phyloP scores from a whole-genome alignment of 2,329 filamentous ascomycete genomes.

The Botryotinia convoluta region DNA sequence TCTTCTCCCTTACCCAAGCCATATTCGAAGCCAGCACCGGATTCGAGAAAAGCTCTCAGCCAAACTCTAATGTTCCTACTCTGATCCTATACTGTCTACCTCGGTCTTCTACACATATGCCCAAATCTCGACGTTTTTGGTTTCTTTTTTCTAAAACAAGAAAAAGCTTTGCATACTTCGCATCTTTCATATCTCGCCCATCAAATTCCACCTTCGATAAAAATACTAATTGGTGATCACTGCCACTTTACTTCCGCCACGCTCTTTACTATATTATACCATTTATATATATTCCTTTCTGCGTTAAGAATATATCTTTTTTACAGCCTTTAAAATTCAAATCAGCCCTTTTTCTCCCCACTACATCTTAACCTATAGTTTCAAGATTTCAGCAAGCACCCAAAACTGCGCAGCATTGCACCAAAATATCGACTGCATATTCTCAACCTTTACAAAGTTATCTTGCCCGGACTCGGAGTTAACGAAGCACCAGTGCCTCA shows the following conservation, averaged over 20 bases:
- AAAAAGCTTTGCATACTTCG: neutral
- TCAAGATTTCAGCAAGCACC: slow-evolving; percentile 1
- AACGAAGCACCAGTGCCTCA: slow-evolving; percentile 13
- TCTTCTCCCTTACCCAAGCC: neutral
- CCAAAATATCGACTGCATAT: slow-evolving; percentile 13
- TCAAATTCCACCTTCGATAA: slow-evolving; percentile 6
- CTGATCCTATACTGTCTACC: neutral
- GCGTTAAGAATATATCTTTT: neutral
- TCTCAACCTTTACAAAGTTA: neutral
- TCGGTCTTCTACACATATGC: neutral
- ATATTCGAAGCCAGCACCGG: neutral
- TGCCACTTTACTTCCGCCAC: slow-evolving; percentile 1
- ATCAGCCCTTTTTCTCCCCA: slow-evolving; percentile 6
- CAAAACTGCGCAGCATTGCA: slow-evolving; percentile 11
- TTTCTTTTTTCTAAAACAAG: slow-evolving; percentile 4
- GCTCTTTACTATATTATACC: slow-evolving; percentile 9
- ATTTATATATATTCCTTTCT: slow-evolving; percentile 1
- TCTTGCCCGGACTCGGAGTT: slow-evolving; percentile 11
- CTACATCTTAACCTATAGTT: slow-evolving; percentile 4
- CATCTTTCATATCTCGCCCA: slow-evolving; percentile 4
- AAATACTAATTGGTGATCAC: neutral
- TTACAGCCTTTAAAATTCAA: slow-evolving; percentile 1
- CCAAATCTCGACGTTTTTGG: neutral
- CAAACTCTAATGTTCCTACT: slow-evolving; percentile 11
- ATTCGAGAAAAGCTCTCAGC: slow-evolving; percentile 8